phyloP scores from a whole-genome alignment of 1,284 basidiomycete genomes.

The Trametes pubescens region DNA sequence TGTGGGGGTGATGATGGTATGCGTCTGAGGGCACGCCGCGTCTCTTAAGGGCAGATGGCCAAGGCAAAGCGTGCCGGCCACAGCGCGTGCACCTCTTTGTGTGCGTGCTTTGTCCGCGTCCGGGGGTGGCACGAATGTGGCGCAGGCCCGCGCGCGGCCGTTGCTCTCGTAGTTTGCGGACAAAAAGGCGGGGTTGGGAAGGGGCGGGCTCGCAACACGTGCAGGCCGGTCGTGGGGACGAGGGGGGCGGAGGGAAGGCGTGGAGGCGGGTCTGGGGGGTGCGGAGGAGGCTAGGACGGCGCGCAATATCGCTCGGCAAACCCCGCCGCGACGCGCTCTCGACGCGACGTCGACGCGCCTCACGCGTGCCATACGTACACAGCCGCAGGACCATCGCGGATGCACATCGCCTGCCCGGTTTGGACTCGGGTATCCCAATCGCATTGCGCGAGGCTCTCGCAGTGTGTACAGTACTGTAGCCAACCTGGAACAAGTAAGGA shows the following conservation, averaged over 20 bases:
- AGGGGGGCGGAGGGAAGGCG: slow-evolving; percentile 14
- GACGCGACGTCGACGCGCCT: slow-evolving; percentile 31
- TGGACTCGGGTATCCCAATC: slow-evolving; percentile 21
- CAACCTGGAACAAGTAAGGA: slow-evolving; percentile 7
- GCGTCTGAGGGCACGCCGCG: neutral
- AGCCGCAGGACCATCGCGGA: slow-evolving; percentile 3
- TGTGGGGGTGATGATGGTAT: neutral
- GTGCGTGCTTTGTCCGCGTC: slow-evolving; percentile 15
- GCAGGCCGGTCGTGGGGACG: neutral
- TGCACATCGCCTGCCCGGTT: slow-evolving; percentile 4
- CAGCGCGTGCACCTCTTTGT: slow-evolving; percentile 1
- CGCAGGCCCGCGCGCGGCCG: slow-evolving; percentile 9
- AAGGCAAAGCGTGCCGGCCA: slow-evolving; percentile 13
- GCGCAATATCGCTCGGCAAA: slow-evolving; percentile 25
- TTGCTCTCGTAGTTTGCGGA: slow-evolving; percentile 6
- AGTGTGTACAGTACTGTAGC: slow-evolving; percentile 24
- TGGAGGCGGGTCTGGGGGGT: slow-evolving; percentile 16
- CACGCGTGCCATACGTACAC: slow-evolving; percentile 13
- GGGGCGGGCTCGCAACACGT: neutral
- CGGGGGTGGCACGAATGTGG: slow-evolving; percentile 15
- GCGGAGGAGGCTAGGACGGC: slow-evolving; percentile 26
- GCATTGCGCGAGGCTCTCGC: slow-evolving; percentile 9
- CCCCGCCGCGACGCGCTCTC: slow-evolving; percentile 26
- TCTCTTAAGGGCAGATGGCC: slow-evolving; percentile 1
- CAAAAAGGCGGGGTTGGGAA: neutral